Conservation (phyloP, 2,329 filamentous ascomycete species). For the Zymoseptoria passerinii region DNA sequence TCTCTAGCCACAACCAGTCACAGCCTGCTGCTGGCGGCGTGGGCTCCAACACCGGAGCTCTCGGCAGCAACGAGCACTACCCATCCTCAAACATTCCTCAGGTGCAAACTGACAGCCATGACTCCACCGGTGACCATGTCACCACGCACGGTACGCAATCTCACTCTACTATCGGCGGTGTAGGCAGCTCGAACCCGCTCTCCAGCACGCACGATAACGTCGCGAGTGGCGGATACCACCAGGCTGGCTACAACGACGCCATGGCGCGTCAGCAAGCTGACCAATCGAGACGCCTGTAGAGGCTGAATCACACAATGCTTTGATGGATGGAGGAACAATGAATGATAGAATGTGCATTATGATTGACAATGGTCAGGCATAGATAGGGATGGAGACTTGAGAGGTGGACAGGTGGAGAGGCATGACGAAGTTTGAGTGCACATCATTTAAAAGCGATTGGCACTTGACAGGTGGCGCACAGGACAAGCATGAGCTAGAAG, state of each 20-base stretch:
- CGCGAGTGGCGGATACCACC: neutral
- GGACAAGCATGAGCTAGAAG: neutral
- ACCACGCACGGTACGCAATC: neutral
- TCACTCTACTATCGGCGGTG: neutral
- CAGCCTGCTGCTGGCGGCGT: neutral
- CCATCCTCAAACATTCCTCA: neutral
- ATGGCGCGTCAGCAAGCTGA: neutral
- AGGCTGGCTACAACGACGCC: neutral
- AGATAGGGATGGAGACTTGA: neutral
- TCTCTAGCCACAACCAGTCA: neutral
- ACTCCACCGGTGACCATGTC: neutral
- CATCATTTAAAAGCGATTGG: neutral
- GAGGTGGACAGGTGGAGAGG: neutral
- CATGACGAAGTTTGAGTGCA: neutral
- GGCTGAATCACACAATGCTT: neutral
- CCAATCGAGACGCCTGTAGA: neutral
- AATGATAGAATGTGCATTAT: neutral
- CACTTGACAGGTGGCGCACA: neutral
- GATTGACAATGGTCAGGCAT: neutral
- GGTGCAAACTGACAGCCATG: neutral
- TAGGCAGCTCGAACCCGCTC: neutral
- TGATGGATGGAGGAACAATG: neutral
- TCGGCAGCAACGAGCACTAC: neutral
- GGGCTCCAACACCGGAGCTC: neutral
- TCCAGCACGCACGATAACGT: neutral